These are phyloP conservation scores for Phytophthora hibernalis DNA, from an alignment of 352 stramenopile species.

Conservation along the genomic window DNA sequence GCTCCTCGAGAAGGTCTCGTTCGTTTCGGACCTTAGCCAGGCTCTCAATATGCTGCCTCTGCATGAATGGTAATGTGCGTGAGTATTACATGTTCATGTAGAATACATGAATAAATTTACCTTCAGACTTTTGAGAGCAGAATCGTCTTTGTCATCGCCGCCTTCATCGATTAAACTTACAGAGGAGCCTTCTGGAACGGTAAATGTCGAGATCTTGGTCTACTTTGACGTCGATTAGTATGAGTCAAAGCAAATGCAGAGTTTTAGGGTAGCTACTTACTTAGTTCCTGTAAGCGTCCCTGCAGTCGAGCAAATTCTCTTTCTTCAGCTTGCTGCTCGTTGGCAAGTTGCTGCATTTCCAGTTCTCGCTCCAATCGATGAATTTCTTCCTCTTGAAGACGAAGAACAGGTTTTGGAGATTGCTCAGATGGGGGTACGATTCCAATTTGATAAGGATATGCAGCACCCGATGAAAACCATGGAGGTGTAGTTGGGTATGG, in stretches of 20 bases:
- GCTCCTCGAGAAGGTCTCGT: constrained; percentile 61
- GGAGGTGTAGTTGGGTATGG: constrained; percentile 11
- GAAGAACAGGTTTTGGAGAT: constrained; percentile 7
- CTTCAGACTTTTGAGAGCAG: constrained; percentile 47
- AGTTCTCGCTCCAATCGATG: constrained; percentile 37
- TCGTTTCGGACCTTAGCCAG: constrained; percentile 61
- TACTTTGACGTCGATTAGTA: constrained; percentile 40
- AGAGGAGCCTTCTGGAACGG: constrained; percentile 9
- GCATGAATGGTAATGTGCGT: background rate
- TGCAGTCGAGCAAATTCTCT: constrained; percentile 40
- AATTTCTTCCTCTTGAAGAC: constrained; percentile 36
- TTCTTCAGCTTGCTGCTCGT: constrained; percentile 29
- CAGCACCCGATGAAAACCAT: constrained; percentile 15
- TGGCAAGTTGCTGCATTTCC: constrained; percentile 20
- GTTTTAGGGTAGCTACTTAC: constrained; percentile 20
- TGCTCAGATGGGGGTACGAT: constrained; percentile 9
- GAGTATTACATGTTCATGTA: background rate
- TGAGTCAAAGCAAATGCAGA: background rate
- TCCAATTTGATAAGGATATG: constrained; percentile 8
- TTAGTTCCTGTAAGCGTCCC: constrained; percentile 28
- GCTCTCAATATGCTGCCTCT: constrained; percentile 52
- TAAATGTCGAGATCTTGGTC: constrained; percentile 37
- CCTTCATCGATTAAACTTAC: background rate
- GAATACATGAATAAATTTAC: constrained; percentile 20
- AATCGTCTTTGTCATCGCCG: constrained; percentile 31